Evolutionary conservation across 495 filamentous ascomycete genomes (phyloP), one percentile per base, ranked within the genome.

Genomic region (Neurospora sp.): DNA sequence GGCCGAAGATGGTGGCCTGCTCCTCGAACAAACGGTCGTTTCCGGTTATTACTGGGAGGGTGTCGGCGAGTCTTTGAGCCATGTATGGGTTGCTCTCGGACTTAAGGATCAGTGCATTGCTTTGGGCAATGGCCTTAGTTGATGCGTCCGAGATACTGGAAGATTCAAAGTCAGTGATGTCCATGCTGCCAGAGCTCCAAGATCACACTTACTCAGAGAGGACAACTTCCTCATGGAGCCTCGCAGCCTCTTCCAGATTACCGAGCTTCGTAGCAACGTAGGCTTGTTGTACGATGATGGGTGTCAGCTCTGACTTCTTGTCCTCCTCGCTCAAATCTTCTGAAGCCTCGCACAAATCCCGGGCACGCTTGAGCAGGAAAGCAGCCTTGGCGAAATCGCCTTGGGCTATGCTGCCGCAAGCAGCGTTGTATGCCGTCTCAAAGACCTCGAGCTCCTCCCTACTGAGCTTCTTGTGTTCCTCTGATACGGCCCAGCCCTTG

Each of bases 361-460:
- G 91, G 11, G 96, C 92, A 71, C 93, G 88, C 83, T 92, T 94
- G 41, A 99, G 83, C 62, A 98, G 85, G 20, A 97, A 81, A 71
- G 92, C 89, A 5, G 89, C 93, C 77, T 94, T 90, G 23, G 80
- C 83, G 70, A 94, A 88, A 75, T 94, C 93, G 12, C 91, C 92
- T 73, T 90, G 86, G 11, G 93, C 93, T 78, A 98, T 92, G 79
- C 90, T 91, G 59, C 88, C 88, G 79, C 95, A 98, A 31, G 94
- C 96, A 9, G 91, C 90, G 84, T 99, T 99, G 82, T 94, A 99
- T 0, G 93, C 88, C 5, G 92, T 96, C 82, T 99, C 96, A 76
- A 98, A 99, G 4, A 91, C 90, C 78, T 98, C 93, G 66, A 97
- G 81, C 77, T 97, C 93, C 72, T 94, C 93, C 73, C 90, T 86